These are phyloP conservation scores for Colletotrichum tamarilloi DNA, from an alignment of 2,329 filamentous ascomycete genomes.

Conservation along the genomic window DNA sequence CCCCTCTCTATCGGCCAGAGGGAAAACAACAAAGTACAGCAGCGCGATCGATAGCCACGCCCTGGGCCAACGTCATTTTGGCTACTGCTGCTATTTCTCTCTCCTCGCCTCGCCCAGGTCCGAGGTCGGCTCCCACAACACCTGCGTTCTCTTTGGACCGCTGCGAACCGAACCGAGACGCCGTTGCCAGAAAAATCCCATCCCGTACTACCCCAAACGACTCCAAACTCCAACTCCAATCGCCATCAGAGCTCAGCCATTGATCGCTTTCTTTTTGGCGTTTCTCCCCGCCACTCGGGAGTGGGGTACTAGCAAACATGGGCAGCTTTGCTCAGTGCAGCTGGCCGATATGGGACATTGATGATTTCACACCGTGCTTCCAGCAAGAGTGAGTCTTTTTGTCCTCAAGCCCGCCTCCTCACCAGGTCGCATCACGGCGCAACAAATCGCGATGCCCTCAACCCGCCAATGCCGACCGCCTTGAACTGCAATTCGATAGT, in stretches of 20 bases:
- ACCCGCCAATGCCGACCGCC: background rate
- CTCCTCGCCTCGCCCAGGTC: constrained; percentile 4
- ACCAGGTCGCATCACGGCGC: constrained; percentile 3
- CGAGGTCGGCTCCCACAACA: constrained; percentile 19
- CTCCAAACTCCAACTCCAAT: background rate
- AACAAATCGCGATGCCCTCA: background rate
- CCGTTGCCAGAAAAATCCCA: background rate
- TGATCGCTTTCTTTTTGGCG: constrained; percentile 28
- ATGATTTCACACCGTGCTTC: constrained; percentile 74
- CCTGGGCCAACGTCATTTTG: background rate
- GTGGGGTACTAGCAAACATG: constrained; percentile 46
- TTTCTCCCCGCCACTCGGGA: constrained; percentile 29
- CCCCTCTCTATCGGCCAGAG: background rate
- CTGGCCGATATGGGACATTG: constrained; percentile 70
- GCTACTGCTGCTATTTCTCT: background rate
- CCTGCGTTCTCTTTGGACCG: constrained; percentile 4
- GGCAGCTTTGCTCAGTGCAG: constrained; percentile 63
- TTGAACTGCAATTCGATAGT: background rate
- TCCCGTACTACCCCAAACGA: constrained; percentile 25
- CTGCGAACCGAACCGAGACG: constrained; percentile 28
- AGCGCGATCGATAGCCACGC: background rate
- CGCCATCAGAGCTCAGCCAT: constrained; percentile 14
- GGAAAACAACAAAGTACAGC: background rate
- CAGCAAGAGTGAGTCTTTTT: constrained; percentile 70
- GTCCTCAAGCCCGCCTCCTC: background rate